Evolutionary conservation across 257 asterid species (phyloP).

Genomic region (Nicotiana undulata): DNA sequence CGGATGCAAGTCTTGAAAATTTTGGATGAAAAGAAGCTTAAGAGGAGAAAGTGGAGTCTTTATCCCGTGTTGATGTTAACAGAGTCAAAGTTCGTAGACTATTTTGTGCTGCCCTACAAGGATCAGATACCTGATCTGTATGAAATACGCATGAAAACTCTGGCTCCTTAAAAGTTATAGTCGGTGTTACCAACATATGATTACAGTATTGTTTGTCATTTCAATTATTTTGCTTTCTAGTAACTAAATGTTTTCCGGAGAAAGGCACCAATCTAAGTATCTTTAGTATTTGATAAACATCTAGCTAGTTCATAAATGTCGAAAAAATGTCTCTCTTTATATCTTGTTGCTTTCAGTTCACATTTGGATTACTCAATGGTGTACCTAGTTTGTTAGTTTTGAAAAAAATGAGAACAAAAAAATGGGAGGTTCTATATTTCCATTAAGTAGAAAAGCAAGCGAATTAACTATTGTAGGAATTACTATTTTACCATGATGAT

Average conservation of each 20-base stretch:
- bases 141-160: neutral
- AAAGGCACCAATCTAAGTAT: neutral
- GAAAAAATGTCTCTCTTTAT: neutral
- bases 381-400: neutral
- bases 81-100: neutral
- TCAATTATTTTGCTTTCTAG: neutral
- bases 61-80: neutral
- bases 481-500: neutral
- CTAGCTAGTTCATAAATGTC: neutral
- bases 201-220: neutral
- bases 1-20: constrained; percentile 7
- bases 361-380: neutral
- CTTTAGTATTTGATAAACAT: neutral
- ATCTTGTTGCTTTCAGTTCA: neutral
- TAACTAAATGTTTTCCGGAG: neutral
- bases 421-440: neutral
- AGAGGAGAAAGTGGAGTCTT: neutral
- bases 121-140: constrained; percentile 7
- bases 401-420: neutral
- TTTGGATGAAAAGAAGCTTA: constrained; percentile 14
- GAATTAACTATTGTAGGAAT: neutral
- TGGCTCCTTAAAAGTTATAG: neutral
- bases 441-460: neutral
- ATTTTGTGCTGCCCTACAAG: constrained; percentile 12
- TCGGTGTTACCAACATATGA: neutral